phyloP scores from a whole-genome alignment of 2,329 filamentous ascomycete species.

The Pseudocercospora pini-densiflorae region DNA sequence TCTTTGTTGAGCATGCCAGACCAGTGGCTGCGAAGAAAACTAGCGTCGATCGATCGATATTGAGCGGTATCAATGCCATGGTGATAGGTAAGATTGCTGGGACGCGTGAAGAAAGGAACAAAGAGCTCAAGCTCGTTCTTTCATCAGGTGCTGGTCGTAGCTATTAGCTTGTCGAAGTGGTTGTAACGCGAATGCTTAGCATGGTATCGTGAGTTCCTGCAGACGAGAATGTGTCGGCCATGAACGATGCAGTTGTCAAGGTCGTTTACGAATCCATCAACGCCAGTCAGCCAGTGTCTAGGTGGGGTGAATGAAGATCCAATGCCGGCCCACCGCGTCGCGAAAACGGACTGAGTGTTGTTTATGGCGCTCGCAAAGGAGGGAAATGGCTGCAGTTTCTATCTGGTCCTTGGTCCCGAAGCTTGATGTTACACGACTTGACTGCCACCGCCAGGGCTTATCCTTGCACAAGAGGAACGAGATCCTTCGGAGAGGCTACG shows the following conservation, averaged over 20 bases:
- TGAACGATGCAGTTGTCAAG: conserved; percentile 22
- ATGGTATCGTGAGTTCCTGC: conserved; percentile 25
- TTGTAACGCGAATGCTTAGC: conserved; percentile 16
- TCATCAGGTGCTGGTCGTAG: conserved; percentile 14
- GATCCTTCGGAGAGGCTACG: conserved; percentile 14
- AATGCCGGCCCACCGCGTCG: conserved; percentile 22
- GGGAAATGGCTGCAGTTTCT: conserved; percentile 28
- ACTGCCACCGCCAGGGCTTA: conserved; percentile 15
- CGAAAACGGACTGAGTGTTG: conserved; percentile 26
- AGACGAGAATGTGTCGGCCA: conserved; percentile 23
- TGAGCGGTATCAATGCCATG: conserved; percentile 24
- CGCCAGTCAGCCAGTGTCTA: conserved; percentile 17
- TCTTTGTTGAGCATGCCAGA: conserved; percentile 27
- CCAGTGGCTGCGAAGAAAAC: conserved; percentile 20
- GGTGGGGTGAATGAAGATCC: conserved; percentile 18
- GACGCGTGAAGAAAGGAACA: not conserved
- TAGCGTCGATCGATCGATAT: conserved; percentile 26
- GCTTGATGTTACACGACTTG: conserved; percentile 28
- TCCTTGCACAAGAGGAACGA: conserved; percentile 15
- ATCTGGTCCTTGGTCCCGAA: conserved; percentile 20
- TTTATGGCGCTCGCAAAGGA: conserved; percentile 21
- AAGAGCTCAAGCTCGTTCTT: conserved; percentile 8
- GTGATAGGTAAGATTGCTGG: conserved; percentile 12
- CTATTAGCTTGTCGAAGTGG: conserved; percentile 10
- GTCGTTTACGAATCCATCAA: conserved; percentile 20